Evolutionary conservation across 2,329 filamentous ascomycete species (phyloP).

Genomic region (Aspergillus terreus): DNA sequence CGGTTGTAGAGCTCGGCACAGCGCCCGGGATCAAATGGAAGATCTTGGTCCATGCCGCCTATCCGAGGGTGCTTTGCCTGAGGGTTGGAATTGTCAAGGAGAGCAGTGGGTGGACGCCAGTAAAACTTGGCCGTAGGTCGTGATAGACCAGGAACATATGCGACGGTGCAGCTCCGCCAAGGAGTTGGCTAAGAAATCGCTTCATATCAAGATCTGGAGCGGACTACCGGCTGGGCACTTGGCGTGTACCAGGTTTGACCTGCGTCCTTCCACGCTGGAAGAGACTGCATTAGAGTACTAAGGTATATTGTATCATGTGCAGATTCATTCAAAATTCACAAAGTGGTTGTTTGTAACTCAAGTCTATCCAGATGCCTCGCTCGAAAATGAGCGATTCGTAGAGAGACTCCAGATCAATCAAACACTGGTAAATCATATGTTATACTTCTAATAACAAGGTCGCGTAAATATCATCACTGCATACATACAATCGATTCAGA

Average conservation of each 20-base stretch:
- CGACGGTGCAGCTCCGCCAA: not conserved
- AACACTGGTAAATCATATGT: too few relatives aligned
- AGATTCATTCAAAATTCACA: too few relatives aligned
- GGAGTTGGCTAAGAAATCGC: not conserved
- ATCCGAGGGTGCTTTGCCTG: not conserved
- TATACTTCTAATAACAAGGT: not conserved
- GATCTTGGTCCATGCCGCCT: not conserved
- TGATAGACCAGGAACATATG: not conserved
- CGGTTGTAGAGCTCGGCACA: not conserved
- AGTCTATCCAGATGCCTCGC: too few relatives aligned
- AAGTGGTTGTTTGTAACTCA: too few relatives aligned
- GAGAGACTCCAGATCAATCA: too few relatives aligned
- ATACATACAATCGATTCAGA: conserved; percentile 17
- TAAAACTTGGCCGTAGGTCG: not conserved
- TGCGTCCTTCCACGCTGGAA: too few relatives aligned
- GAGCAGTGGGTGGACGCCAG: not conserved
- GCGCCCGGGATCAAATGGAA: not conserved
- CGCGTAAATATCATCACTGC: conserved; percentile 12
- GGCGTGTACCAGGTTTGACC: not conserved
- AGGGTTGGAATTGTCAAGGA: not conserved
- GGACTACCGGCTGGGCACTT: not conserved
- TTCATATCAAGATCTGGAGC: not conserved
- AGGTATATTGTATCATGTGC: too few relatives aligned
- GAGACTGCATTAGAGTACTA: too few relatives aligned
- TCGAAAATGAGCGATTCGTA: too few relatives aligned